Conservation (phyloP, 164 flowering plant species). For the Vitis vinifera region ASM3070453v1 NC_081810.1:6872001-6872500, state of each 20-base stretch:
- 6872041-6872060: not conserved
- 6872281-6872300: not conserved
- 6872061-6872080: not conserved
- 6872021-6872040: no score
- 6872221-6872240: not conserved
- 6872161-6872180: not conserved
- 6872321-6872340: constrained; percentile 14
- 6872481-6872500: not conserved
- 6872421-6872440: constrained; percentile 77
- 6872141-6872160: constrained; percentile 20
- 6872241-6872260: not conserved
- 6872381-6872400: constrained; percentile 66
- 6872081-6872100: no score
- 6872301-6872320: constrained; percentile 16
- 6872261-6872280: not conserved
- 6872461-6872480: constrained; percentile 59
- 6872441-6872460: constrained; percentile 57
- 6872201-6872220: no score
- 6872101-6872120: not conserved
- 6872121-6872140: constrained; percentile 20
- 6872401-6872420: constrained; percentile 85
- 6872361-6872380: constrained; percentile 59
- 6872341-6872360: constrained; percentile 33
- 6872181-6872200: not conserved
- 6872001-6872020: no score